phyloP scores from a whole-genome alignment of 805 yeast species.

The Saturnispora kantuleensis region DNA sequence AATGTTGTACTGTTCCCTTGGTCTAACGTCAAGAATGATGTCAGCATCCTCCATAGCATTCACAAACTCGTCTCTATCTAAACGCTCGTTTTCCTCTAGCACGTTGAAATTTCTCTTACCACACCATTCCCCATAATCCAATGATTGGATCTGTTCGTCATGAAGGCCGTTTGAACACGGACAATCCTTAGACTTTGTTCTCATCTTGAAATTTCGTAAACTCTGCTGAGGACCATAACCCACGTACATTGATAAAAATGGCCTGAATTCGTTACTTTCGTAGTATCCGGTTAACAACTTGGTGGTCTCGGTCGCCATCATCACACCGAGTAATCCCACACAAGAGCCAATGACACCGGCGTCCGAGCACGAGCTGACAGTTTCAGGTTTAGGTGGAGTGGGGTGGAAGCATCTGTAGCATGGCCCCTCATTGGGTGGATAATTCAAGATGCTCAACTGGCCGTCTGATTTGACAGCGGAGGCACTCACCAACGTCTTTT shows the following conservation, averaged over 20 bases:
- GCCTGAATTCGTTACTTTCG: constrained; percentile 42
- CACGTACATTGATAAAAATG: constrained; percentile 58
- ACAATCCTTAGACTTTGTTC: constrained; percentile 55
- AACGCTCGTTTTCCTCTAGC: constrained; percentile 35
- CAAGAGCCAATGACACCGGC: constrained; percentile 95
- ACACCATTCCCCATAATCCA: constrained; percentile 69
- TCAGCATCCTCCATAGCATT: constrained; percentile 10
- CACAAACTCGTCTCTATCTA: constrained; percentile 32
- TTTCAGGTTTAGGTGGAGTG: constrained; percentile 73
- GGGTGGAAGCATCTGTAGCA: constrained; percentile 95
- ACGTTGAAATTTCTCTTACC: constrained; percentile 46
- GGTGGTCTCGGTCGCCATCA: constrained; percentile 83
- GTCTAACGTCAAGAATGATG: constrained; percentile 66
- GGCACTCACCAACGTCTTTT: constrained; percentile 76
- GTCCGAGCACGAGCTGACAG: constrained; percentile 79
- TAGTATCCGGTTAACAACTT: constrained; percentile 59
- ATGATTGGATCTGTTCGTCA: constrained; percentile 32
- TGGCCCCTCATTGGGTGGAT: constrained; percentile 51
- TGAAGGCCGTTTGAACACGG: constrained; percentile 49
- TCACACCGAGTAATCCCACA: constrained; percentile 82
- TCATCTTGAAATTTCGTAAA: constrained; percentile 68
- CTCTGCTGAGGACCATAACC: constrained; percentile 54
- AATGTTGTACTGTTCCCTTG: constrained; percentile 63
- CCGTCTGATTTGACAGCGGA: constrained; percentile 91
- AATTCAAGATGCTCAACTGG: constrained; percentile 72